Conservation (phyloP, 78 protist genomes). For the Pirum gemmata region DNA sequence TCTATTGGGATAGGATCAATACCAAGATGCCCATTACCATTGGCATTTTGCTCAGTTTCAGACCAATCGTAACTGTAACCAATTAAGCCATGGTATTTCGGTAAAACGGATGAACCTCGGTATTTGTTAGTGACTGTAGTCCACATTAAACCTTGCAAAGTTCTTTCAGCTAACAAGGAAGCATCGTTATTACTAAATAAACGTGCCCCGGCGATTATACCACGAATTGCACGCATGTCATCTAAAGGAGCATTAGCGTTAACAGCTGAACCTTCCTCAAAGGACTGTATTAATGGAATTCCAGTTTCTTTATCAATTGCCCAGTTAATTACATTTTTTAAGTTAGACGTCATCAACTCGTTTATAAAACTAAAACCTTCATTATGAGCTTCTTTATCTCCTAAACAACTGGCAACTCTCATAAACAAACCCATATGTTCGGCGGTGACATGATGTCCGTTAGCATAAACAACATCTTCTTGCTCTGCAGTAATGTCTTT, state of each 20-base stretch:
- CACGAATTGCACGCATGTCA: conserved; percentile 18
- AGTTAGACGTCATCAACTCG: conserved; percentile 1
- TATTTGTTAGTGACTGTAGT: background rate
- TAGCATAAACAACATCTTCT: conserved; percentile 41
- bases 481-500: background rate
- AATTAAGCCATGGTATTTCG: conserved; percentile 6
- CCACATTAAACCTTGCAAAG: background rate
- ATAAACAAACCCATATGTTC: conserved; percentile 45
- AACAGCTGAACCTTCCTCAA: background rate
- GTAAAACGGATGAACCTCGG: too few relatives aligned
- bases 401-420: background rate
- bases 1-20: conserved; percentile 33
- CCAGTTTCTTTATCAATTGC: background rate
- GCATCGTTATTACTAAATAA: background rate
- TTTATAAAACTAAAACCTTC: conserved; percentile 1
- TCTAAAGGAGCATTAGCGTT: conserved; percentile 41
- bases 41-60: conserved; percentile 18
- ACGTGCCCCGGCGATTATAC: conserved; percentile 22
- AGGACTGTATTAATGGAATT: background rate
- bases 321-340: conserved; percentile 8
- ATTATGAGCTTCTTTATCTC: conserved; percentile 24
- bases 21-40: conserved; percentile 4
- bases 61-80: conserved; percentile 31
- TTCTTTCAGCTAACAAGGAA: background rate
- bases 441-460: conserved; percentile 39